A percentile compares a stretch with the other conserved stretches of the same genome.
Conservation (phyloP, 192 early-diverging fungal species). For the Helicostylum pulchrum region DNA sequence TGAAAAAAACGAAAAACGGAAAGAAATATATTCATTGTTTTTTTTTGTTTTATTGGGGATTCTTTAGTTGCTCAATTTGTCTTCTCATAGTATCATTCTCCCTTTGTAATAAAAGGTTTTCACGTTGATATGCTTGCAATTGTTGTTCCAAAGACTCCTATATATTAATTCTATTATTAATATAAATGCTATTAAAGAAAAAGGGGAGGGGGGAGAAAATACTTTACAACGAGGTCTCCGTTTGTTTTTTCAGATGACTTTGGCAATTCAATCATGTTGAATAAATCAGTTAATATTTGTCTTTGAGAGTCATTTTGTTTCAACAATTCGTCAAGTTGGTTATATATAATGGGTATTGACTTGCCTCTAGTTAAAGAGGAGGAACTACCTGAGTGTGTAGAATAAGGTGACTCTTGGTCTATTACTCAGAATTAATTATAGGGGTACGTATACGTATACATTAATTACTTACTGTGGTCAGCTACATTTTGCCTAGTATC, state of each 20-base stretch:
- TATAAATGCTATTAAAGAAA: background rate
- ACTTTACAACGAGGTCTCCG: background rate
- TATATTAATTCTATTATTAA: constrained; percentile 6
- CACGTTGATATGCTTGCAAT: constrained; percentile 9
- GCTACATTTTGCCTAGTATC: too few relatives aligned
- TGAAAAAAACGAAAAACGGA: background rate
- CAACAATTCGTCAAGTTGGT: constrained; percentile 40
- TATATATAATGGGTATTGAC: constrained; percentile 18
- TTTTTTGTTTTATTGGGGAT: background rate
- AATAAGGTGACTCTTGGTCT: constrained; percentile 30
- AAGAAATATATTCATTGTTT: background rate
- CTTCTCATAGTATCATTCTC: constrained; percentile 27
- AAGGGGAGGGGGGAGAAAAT: background rate
- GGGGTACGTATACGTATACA: too few relatives aligned
- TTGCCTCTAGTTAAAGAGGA: constrained; percentile 25
- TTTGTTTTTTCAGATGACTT: background rate
- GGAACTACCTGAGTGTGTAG: constrained; percentile 39
- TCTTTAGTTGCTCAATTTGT: constrained; percentile 23
- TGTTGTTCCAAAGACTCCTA: constrained; percentile 25
- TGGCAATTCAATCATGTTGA: background rate
- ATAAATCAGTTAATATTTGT: constrained; percentile 35
- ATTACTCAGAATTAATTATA: background rate
- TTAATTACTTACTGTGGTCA: background rate
- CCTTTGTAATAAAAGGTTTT: constrained; percentile 26
- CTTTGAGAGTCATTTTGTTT: constrained; percentile 48